phyloP scores from a whole-genome alignment of 2,329 filamentous ascomycete species.

The Fusarium sp. region DNA sequence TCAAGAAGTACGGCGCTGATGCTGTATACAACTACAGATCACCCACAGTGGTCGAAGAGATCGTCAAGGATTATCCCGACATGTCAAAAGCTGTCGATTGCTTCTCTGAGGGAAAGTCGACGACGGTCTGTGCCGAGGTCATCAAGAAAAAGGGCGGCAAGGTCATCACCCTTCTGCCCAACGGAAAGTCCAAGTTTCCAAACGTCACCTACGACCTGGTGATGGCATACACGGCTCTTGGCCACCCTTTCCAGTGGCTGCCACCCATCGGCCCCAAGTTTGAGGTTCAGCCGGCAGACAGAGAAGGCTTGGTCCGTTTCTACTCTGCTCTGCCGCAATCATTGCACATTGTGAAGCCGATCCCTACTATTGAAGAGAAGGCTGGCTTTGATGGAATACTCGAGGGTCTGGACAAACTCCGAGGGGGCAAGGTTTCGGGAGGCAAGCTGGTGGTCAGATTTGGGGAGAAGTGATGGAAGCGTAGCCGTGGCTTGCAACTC shows the following conservation, averaged over 20 bases:
- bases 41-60: constrained; percentile 24
- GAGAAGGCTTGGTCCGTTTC: constrained; percentile 37
- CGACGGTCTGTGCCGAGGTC: constrained; percentile 43
- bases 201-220: constrained; percentile 38
- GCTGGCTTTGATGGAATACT: constrained; percentile 32
- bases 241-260: constrained; percentile 41
- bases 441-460: constrained; percentile 16
- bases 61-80: constrained; percentile 35
- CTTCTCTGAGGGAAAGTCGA: constrained; percentile 47
- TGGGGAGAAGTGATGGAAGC: not conserved
- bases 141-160: constrained; percentile 43
- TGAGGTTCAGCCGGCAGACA: constrained; percentile 43
- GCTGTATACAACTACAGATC: constrained; percentile 57
- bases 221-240: constrained; percentile 43
- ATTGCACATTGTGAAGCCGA: constrained; percentile 28
- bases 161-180: constrained; percentile 43
- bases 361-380: constrained; percentile 22
- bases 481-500: not conserved
- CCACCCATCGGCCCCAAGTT: constrained; percentile 45
- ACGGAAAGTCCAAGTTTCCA: constrained; percentile 29
- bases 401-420: constrained; percentile 7
- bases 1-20: constrained; percentile 57
- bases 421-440: constrained; percentile 8
- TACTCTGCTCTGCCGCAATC: constrained; percentile 32
- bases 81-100: constrained; percentile 48